Base-by-base conservation (phyloP, 2,329 filamentous ascomycete genomes). In the Bipolaris victoriae region DNA sequence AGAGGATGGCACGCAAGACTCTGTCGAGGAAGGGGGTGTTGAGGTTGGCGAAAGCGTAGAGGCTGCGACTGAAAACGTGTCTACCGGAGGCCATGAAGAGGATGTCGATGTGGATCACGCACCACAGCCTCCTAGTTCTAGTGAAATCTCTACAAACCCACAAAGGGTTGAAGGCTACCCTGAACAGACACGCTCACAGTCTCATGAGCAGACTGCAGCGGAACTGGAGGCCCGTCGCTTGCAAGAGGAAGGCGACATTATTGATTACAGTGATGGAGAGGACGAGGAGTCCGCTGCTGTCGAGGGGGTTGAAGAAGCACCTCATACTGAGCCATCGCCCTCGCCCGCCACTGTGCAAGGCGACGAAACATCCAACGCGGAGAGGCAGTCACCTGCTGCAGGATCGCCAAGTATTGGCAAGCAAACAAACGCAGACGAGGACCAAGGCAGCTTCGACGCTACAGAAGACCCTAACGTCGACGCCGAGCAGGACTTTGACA, bases 211-310 rank as follows among this genome's bases (percentile, higher is more conserved):
- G 49, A 52, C 49, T 5, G 43, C 33, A 5, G 35, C 50, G 9
- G 52, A 56, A 9, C 36, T 50, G 16, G 58, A 65, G 29, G 58
- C 53, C 22, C 60, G 55, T 40, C 60, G 61, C 44, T 65, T 62
- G 47, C 60, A 66, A 15, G 57, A 65, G 35, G 72, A 77, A n/a
- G 77, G 76, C 11, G 79, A 82, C 61, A 57, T 79, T n/a, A 76
- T 81, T 64, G 81, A 82, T 57, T 84, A 83, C 64, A 81, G 81
- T 22, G 82, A 84, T 55, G 79, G 75, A n/a, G 78, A 81, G 37
- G 67, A 70, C n/a, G 52, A 65, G 18, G 60, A 65, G 7, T 41
- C 61, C 37, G 62, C 61, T 11, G 39, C 62, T 52, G 55, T 37
- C 24, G 52, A 58, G 16, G 56, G 53, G 20, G 40, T 26, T n/a